Evolutionary conservation across 2,329 filamentous ascomycete species (phyloP), one percentile per base, ranked within the genome.

Genomic region (Diaporthe australafricana): DNA sequence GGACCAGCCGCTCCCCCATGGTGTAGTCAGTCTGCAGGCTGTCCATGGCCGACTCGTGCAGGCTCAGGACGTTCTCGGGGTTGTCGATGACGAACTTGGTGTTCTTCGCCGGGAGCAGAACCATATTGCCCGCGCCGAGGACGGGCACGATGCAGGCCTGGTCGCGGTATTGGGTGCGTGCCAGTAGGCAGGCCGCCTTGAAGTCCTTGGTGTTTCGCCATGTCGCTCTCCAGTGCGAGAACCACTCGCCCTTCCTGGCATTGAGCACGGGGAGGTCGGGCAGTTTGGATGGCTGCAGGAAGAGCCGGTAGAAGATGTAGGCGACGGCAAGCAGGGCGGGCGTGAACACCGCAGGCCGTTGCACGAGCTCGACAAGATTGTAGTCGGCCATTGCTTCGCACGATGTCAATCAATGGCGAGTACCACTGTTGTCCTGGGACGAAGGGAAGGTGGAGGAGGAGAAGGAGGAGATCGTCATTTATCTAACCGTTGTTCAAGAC

Each of bases 11-110:
- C 20, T 76, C 76, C 40, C 80, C 78, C 30, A 80, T 75, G 42
- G 79, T 79, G 66, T 81, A 77, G 38, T 81, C 77, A 27, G 78
- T 74, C 75, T 81, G 75, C n/a, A 82, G 76, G 71, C 80, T 81
- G 67, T 79, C 78, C 8, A 79, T 76, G 71, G 80, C 81, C 42
- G 80, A 77, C 30, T 76, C 76, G 70, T 77, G 78, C 71, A 81
- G 80, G 74, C 76, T 80, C 22, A 82, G 75, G 17, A 80, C 75
- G 22, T 75, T 74, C 56, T 81, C 79, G 8, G 79, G 77, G 66
- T 81, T 79, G 22, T 77, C 77, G 20, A 80, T 68, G 17, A 82
- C n/a, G 74, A 78, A 82, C 69, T 79, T 77, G n/a, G 74, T 74
- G 55, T 81, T 75, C 30, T 74, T 72, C 2, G 74, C 65, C 6